Conservation (phyloP, 1,284 basidiomycete species). For the Boletus sp. region DNA sequence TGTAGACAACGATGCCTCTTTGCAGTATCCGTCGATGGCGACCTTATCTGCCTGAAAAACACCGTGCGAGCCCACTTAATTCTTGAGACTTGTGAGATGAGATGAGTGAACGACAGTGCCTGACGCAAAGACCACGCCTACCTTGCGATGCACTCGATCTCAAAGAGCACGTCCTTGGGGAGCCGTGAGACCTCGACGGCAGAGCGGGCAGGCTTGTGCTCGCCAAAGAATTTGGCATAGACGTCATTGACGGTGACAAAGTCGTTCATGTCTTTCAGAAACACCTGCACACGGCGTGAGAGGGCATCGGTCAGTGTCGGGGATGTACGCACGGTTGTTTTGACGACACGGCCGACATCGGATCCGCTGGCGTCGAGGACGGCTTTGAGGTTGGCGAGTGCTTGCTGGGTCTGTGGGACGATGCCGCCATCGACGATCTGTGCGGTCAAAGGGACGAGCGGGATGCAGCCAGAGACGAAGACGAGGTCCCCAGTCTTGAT, state of each 20-base stretch:
- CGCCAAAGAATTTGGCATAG: constrained; percentile 83
- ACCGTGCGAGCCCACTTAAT: constrained; percentile 12
- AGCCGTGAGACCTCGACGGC: constrained; percentile 81
- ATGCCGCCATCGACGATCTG: constrained; percentile 81
- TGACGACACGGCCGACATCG: constrained; percentile 77
- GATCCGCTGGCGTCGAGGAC: constrained; percentile 86
- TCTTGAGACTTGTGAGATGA: constrained; percentile 25
- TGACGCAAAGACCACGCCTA: constrained; percentile 32
- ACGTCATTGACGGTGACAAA: constrained; percentile 83
- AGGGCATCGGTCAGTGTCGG: too few relatives aligned
- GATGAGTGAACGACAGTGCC: background rate
- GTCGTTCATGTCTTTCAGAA: constrained; percentile 92
- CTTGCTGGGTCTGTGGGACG: constrained; percentile 84
- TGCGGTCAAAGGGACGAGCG: constrained; percentile 78
- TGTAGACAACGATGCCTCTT: background rate
- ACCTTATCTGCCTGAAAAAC: background rate
- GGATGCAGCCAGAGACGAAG: constrained; percentile 91
- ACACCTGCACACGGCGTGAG: constrained; percentile 58
- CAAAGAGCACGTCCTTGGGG: constrained; percentile 83
- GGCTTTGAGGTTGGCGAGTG: constrained; percentile 83
- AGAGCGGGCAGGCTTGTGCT: constrained; percentile 91
- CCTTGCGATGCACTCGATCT: constrained; percentile 90
- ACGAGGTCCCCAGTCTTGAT: constrained; percentile 86
- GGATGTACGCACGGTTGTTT: constrained; percentile 70
- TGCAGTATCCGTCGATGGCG: background rate